These are phyloP conservation scores for Boletus patriciae DNA, from an alignment of 768 basidiomycete genomes.

Conservation along the genomic window DNA sequence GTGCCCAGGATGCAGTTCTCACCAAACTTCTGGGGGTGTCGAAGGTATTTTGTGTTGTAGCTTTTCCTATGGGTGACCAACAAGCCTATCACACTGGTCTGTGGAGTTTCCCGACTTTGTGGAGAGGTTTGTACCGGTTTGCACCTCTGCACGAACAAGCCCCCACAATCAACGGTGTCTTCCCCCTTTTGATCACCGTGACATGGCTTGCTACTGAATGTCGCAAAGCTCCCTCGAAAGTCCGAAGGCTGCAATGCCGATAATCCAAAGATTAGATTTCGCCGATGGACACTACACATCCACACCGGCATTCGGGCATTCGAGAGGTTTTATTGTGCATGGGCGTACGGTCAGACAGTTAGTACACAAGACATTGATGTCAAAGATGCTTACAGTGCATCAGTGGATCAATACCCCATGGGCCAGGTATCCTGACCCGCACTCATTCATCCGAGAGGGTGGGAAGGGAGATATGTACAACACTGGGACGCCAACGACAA, in stretches of 20 bases:
- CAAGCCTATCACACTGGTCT: constrained; percentile 60
- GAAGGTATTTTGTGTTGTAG: constrained; percentile 33
- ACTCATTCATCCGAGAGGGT: constrained; percentile 50
- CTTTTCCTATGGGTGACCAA: constrained; percentile 64
- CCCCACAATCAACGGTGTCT: constrained; percentile 54
- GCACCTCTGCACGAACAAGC: constrained; percentile 57
- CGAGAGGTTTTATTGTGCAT: constrained; percentile 56
- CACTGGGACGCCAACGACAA: constrained; percentile 59
- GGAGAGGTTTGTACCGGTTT: constrained; percentile 45
- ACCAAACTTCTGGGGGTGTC: constrained; percentile 29
- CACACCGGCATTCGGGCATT: constrained; percentile 56
- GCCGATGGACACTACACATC: constrained; percentile 52
- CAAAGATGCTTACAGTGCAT: neutral
- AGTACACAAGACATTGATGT: constrained; percentile 11
- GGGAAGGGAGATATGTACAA: constrained; percentile 46
- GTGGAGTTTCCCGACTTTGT: constrained; percentile 58
- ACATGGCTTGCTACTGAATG: neutral
- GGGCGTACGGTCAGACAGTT: constrained; percentile 61
- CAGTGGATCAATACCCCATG: constrained; percentile 53
- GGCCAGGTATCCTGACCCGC: constrained; percentile 47
- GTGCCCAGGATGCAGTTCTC: constrained; percentile 54
- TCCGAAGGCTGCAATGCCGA: constrained; percentile 52
- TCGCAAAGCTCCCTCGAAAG: constrained; percentile 57
- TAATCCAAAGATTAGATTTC: constrained; percentile 59
- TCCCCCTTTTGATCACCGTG: neutral